Evolutionary conservation across 768 basidiomycete species (phyloP).

Genomic region (Exidia glandulosa): DNA sequence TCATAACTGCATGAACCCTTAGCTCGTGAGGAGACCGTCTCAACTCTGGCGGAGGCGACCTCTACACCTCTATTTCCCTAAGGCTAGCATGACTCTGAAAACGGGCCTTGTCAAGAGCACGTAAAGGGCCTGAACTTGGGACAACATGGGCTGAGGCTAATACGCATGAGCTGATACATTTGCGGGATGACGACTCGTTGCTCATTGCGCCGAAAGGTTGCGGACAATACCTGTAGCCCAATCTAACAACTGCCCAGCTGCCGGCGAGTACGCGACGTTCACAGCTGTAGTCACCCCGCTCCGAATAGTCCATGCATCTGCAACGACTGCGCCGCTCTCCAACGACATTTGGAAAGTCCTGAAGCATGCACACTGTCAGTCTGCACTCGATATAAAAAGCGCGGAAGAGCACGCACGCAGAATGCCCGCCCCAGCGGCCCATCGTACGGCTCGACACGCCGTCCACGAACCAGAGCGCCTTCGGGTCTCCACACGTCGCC

Average conservation of each 20-base stretch:
- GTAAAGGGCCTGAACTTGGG: no score
- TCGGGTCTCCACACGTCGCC: constrained; percentile 36
- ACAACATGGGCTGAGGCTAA: no score
- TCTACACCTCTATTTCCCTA: no score
- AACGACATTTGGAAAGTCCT: constrained; percentile 59
- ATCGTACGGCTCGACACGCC: constrained; percentile 48
- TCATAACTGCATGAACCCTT: no score
- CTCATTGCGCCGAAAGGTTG: neutral
- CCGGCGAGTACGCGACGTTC: neutral
- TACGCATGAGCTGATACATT: no score
- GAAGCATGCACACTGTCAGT: constrained; percentile 2
- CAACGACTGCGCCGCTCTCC: neutral
- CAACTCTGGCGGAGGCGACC: no score
- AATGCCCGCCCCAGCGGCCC: constrained; percentile 71
- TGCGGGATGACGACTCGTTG: no score
- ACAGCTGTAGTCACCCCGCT: neutral
- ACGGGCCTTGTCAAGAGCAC: no score
- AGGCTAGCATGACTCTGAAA: no score
- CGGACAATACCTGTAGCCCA: neutral
- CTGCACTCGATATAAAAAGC: neutral
- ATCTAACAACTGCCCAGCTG: neutral
- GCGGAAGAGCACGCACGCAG: constrained; percentile 42
- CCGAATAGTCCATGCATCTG: neutral
- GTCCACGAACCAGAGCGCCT: constrained; percentile 71
- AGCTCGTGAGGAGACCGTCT: no score